Conservation (phyloP, 139 green algal genomes). For the Chlamydomonas sphaeroides region DNA sequence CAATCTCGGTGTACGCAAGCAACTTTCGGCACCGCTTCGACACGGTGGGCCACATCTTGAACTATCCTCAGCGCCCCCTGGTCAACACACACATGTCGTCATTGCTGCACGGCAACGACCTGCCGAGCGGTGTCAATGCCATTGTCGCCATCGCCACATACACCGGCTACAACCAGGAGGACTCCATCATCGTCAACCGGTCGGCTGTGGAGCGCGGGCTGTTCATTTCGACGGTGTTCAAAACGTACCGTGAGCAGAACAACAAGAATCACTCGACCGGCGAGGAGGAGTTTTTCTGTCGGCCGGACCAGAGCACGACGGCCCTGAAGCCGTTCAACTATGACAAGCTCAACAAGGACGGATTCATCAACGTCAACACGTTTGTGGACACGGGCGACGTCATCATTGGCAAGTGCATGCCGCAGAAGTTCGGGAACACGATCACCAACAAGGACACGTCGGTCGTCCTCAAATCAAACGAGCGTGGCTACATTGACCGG, state of each 20-base stretch:
- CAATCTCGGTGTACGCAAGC: conserved; percentile 74
- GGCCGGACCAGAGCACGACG: conserved; percentile 29
- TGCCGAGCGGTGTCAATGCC: conserved; percentile 55
- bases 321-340: conserved; percentile 58
- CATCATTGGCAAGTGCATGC: conserved; percentile 51
- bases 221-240: conserved; percentile 66
- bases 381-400: conserved; percentile 41
- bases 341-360: conserved; percentile 70
- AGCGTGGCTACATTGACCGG: conserved; percentile 28
- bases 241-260: conserved; percentile 55
- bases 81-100: conserved; percentile 3
- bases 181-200: conserved; percentile 70
- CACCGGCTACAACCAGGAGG: conserved; percentile 80
- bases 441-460: conserved; percentile 33
- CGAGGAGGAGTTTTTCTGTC: conserved; percentile 65
- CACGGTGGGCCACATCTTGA: conserved; percentile 49
- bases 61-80: conserved; percentile 59
- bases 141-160: conserved; percentile 75
- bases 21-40: conserved; percentile 62
- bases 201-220: conserved; percentile 68
- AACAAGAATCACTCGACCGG: conserved; percentile 35
- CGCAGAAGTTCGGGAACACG: conserved; percentile 10
- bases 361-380: conserved; percentile 50
- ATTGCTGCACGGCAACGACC: not conserved
- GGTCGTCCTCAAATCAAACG: not conserved